Conservation (phyloP, 768 basidiomycete species). For the Boletus reticulatus region DNA sequence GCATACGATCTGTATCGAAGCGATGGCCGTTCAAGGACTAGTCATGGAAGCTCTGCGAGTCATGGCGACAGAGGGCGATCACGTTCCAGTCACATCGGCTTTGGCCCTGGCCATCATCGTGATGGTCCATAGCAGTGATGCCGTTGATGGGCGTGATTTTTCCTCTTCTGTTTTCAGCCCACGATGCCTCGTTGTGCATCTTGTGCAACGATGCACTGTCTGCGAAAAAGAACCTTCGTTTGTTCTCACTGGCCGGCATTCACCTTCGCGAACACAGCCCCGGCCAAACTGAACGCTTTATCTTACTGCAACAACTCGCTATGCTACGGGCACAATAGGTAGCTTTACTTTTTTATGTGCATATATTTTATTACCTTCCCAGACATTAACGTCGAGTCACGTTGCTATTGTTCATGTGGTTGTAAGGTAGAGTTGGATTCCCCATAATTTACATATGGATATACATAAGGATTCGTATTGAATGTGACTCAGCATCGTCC, state of each 20-base stretch:
- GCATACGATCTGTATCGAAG: conserved; percentile 35
- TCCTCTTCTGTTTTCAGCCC: neutral
- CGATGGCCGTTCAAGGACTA: conserved; percentile 40
- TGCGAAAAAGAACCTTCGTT: conserved; percentile 6
- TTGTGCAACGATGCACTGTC: conserved; percentile 1
- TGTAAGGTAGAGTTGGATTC: conserved; percentile 10
- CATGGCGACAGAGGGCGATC: conserved; percentile 24
- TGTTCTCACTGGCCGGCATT: conserved; percentile 4
- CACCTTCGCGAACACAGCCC: neutral
- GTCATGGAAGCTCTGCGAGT: conserved; percentile 32
- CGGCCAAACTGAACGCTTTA: neutral
- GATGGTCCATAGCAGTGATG: conserved; percentile 6
- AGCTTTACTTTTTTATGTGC: conserved; percentile 19
- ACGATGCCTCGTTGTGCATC: conserved; percentile 1
- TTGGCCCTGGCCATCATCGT: conserved; percentile 7
- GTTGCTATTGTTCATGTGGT: conserved; percentile 14
- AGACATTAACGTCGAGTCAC: conserved; percentile 15
- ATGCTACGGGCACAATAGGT: conserved; percentile 14
- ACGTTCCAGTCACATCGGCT: conserved; percentile 16
- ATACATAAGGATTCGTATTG: neutral
- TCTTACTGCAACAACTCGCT: conserved; percentile 4
- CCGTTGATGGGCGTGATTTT: neutral
- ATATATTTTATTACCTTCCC: conserved; percentile 28
- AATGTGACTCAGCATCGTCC: neutral
- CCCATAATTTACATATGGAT: conserved; percentile 10